Evolutionary conservation across 1,139 yeast genomes (phyloP), one percentile per base, ranked within the genome.

Genomic region (Sugiyamaella xylanicola): DNA sequence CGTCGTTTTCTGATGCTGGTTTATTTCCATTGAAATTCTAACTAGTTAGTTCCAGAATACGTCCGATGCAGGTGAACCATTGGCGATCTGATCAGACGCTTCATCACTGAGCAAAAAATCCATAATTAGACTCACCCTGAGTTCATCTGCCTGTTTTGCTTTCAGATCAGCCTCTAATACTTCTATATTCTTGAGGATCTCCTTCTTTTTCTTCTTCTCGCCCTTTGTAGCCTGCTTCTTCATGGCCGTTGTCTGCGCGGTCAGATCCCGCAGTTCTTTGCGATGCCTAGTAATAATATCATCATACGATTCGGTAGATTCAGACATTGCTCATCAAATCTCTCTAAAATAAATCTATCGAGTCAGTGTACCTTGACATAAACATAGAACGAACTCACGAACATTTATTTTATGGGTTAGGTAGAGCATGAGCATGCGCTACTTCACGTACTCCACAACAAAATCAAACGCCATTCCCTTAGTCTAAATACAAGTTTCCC

Each of bases 151-250:
- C 51, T 89, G 96, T 56, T 74, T 78, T 21, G 61, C 64, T 56
- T 80, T 80, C 63, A 88, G 67, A 8, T 77, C 81, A 1, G 72
- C 72, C 65, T 87, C 89, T 72, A 89, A 63, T 50, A 78, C 82
- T 46, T 76, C 77, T 61, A 92, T 85, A 64, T 80, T 80, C 55
- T 76, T 76, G 61, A 75, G 63, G 3, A 84, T 81, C 50, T 74
- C 76, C 60, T 74, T 75, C 55, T 77, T 76, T 61, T 78, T 80
- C 69, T 84, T 85, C 64, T 88, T 80, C 46, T 86, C 88, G 56
- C 90, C 85, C 69, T 89, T 89, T 17, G 89, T 83, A 2, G 93
- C 93, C 70, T 86, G 93, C 65, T 89, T 88, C 73, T 86, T 88
- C 77, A 90, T 72, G 1, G 87, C 86, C 0, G 96, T 88, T 25